A percentile compares a stretch with the other conserved stretches of the same genome.
These are phyloP conservation scores for Hysterium pulicare DNA, from an alignment of 2,329 filamentous ascomycete genomes.

Conservation along the genomic window DNA sequence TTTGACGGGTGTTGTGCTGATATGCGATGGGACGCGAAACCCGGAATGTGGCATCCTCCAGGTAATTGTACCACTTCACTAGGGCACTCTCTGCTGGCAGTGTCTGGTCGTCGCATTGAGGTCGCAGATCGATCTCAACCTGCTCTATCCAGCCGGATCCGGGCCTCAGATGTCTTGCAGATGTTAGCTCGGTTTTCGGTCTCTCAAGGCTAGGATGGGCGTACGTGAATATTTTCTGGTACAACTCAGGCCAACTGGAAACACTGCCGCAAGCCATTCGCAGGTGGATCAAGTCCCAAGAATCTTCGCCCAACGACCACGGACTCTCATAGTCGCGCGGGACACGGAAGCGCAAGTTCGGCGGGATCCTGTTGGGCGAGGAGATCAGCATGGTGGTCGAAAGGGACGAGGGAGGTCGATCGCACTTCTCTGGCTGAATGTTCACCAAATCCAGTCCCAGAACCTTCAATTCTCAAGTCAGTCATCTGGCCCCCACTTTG, in stretches of 20 bases:
- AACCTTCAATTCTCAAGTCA: constrained; percentile 41
- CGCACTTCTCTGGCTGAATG: constrained; percentile 58
- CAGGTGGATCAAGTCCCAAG: constrained; percentile 81
- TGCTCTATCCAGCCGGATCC: constrained; percentile 77
- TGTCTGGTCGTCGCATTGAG: constrained; percentile 66
- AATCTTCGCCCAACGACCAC: constrained; percentile 65
- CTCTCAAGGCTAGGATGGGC: constrained; percentile 24
- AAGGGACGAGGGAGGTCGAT: constrained; percentile 36
- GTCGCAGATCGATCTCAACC: constrained; percentile 81
- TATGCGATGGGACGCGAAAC: constrained; percentile 64
- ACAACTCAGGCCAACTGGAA: constrained; percentile 69
- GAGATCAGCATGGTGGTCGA: constrained; percentile 30
- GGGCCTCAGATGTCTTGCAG: constrained; percentile 67
- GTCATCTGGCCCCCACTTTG: constrained; percentile 14
- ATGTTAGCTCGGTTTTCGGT: constrained; percentile 18
- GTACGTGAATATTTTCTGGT: constrained; percentile 65
- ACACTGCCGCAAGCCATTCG: constrained; percentile 78
- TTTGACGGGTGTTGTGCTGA: constrained; percentile 57
- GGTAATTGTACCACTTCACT: constrained; percentile 64
- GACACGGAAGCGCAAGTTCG: constrained; percentile 62
- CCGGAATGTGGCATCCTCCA: constrained; percentile 65
- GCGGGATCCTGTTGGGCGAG: constrained; percentile 59
- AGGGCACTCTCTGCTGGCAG: constrained; percentile 58
- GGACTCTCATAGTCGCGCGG: constrained; percentile 74
- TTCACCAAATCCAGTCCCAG: constrained; percentile 60